Evolutionary conservation across 371 early-diverging fungal species (phyloP).

Genomic region (Lichtheimia ramosa): DNA sequence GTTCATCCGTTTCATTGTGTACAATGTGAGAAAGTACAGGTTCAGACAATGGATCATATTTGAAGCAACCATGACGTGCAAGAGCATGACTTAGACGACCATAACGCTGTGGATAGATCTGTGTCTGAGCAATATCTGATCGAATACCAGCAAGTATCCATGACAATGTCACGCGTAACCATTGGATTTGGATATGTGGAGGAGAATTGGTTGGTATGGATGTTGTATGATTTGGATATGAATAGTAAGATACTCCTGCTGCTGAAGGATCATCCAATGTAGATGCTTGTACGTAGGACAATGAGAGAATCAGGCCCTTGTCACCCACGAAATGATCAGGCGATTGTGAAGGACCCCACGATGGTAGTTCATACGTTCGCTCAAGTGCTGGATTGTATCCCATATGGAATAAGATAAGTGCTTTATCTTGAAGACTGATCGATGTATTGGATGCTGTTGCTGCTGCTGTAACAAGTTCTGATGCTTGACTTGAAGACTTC

Average conservation of each 20-base stretch:
- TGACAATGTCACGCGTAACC: constrained; percentile 39
- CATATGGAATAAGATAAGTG: constrained; percentile 32
- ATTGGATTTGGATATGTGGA: constrained; percentile 25
- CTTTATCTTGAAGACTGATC: constrained; percentile 30
- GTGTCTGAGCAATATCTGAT: constrained; percentile 18
- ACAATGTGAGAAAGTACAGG: constrained; percentile 38
- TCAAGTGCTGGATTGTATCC: constrained; percentile 42
- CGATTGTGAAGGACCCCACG: constrained; percentile 9
- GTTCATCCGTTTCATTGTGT: constrained; percentile 4
- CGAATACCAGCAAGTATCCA: constrained; percentile 40
- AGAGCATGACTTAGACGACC: constrained; percentile 21
- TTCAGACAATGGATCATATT: constrained; percentile 43
- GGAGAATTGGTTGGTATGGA: constrained; percentile 16
- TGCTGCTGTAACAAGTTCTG: neutral
- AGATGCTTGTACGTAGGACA: constrained; percentile 24
- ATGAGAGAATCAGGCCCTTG: constrained; percentile 32
- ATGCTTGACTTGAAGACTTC: constrained; percentile 5
- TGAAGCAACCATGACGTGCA: constrained; percentile 32
- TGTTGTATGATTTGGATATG: constrained; percentile 6
- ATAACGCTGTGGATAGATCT: constrained; percentile 37
- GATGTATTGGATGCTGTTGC: neutral
- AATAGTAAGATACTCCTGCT: constrained; percentile 10
- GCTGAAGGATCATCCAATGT: neutral
- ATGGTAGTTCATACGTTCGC: constrained; percentile 35
- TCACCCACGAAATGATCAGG: constrained; percentile 39